Percentiles rank a stretch among this genome's conserved stretches.
Evolutionary conservation across 768 basidiomycete genomes (phyloP).

Genomic region (Collybia mongolica): DNA sequence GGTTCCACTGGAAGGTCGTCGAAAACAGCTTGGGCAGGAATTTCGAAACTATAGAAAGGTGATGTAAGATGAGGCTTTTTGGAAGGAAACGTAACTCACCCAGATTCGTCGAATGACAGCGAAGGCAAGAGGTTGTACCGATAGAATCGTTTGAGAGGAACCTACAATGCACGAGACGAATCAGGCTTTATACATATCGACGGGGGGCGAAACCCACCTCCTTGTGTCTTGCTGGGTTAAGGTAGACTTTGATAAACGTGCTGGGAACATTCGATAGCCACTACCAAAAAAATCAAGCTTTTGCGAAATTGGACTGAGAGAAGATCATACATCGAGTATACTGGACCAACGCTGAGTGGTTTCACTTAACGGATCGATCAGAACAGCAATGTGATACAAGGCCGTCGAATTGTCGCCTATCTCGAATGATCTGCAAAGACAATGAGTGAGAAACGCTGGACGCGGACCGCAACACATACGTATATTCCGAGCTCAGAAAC

Average conservation of each 20-base stretch:
- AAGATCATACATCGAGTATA: conserved; percentile 59
- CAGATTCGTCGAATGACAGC: conserved; percentile 63
- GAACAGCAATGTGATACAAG: conserved; percentile 63
- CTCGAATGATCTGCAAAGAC: conserved; percentile 55
- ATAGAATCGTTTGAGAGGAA: conserved; percentile 93
- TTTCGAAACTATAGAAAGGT: conserved; percentile 46
- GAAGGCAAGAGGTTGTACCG: conserved; percentile 65
- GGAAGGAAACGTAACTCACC: conserved; percentile 44
- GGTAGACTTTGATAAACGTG: conserved; percentile 70
- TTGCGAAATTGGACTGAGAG: background rate
- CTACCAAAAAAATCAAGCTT: conserved; percentile 26
- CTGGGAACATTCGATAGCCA: conserved; percentile 67
- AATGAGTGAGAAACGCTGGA: conserved; percentile 1
- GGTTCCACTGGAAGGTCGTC: conserved; percentile 76
- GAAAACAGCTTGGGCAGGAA: conserved; percentile 61
- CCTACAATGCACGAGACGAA: conserved; percentile 34
- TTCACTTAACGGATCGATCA: conserved; percentile 87
- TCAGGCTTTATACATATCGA: background rate
- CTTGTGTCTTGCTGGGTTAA: conserved; percentile 65
- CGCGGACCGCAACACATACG: conserved; percentile 43
- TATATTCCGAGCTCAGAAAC: conserved; percentile 56
- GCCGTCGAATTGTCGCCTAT: conserved; percentile 70
- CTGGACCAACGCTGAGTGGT: conserved; percentile 84
- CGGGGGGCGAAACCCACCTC: conserved; percentile 53
- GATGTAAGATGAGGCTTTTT: background rate